These are phyloP conservation scores for Tarenaya hassleriana DNA, from an alignment of 345 rosid species.

Conservation along the genomic window DNA sequence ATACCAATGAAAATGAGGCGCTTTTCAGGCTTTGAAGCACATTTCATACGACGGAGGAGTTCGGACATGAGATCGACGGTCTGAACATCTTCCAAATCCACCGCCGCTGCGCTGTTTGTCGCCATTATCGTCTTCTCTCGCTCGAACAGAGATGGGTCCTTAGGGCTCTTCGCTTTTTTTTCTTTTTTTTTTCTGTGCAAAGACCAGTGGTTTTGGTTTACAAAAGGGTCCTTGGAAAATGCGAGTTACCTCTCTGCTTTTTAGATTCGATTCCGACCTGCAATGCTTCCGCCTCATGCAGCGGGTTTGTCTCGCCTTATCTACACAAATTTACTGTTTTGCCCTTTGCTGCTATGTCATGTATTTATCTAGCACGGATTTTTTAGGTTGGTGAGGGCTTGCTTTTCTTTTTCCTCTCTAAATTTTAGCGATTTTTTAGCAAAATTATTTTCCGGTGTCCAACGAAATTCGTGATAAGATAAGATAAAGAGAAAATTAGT, in stretches of 20 bases:
- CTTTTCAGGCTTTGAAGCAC: conserved; percentile 81
- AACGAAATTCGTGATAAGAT: too few relatives aligned
- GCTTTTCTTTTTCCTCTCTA: too few relatives aligned
- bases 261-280: conserved; percentile 12
- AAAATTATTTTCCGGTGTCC: too few relatives aligned
- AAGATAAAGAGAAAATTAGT: too few relatives aligned
- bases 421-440: too few relatives aligned
- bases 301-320: background rate
- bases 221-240: conserved; percentile 1
- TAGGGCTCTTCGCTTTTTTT: background rate
- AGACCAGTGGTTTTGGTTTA: background rate
- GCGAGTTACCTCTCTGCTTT: background rate
- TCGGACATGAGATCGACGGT: conserved; percentile 77
- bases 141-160: too few relatives aligned
- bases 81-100: conserved; percentile 72
- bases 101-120: conserved; percentile 30
- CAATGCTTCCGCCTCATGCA: conserved; percentile 7
- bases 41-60: conserved; percentile 92
- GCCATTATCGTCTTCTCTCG: conserved; percentile 37
- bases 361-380: background rate
- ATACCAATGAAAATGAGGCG: conserved; percentile 90
- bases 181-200: too few relatives aligned
- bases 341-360: conserved; percentile 12
- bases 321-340: background rate
- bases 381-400: conserved; percentile 16